A percentile compares a stretch with the other conserved stretches of the same genome.
These are phyloP conservation scores for Coemansia sp. DNA, from an alignment of 192 early-diverging fungal species.

Conservation along the genomic window DNA sequence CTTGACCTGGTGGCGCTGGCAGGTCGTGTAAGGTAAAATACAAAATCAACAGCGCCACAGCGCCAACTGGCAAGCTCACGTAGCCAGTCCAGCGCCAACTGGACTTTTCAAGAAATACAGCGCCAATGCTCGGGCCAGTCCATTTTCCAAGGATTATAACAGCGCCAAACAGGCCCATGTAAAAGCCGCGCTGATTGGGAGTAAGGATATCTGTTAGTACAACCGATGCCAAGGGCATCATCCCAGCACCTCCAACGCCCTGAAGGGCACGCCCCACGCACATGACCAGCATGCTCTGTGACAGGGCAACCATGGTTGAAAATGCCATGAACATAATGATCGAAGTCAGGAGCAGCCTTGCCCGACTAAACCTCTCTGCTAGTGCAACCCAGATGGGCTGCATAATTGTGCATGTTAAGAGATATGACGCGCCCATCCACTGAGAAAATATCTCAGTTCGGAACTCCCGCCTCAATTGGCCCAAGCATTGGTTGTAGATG, in stretches of 20 bases:
- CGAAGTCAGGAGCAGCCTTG: conserved; percentile 35
- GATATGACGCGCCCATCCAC: conserved; percentile 83
- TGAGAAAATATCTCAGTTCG: conserved; percentile 63
- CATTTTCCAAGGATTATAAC: conserved; percentile 65
- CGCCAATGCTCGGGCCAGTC: conserved; percentile 73
- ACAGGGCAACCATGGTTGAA: conserved; percentile 50
- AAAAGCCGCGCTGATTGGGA: conserved; percentile 68
- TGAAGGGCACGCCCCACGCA: conserved; percentile 73
- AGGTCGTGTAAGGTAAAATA: conserved; percentile 61
- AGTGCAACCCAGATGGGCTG: conserved; percentile 84
- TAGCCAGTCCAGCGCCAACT: conserved; percentile 76
- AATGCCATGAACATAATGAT: conserved; percentile 53
- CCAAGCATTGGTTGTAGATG: conserved; percentile 76
- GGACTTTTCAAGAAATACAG: conserved; percentile 63
- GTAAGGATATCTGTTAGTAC: conserved; percentile 77
- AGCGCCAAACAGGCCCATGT: conserved; percentile 65
- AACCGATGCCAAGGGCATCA: conserved; percentile 70
- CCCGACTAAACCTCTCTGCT: conserved; percentile 73
- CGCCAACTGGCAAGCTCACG: conserved; percentile 73
- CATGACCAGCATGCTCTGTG: conserved; percentile 50
- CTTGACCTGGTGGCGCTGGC: conserved; percentile 38
- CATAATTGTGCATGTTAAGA: conserved; percentile 69
- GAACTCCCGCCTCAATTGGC: conserved; percentile 71
- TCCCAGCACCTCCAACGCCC: conserved; percentile 71
- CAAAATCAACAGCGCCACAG: conserved; percentile 59